phyloP scores from a whole-genome alignment of 768 basidiomycete genomes.

The Podaxis sp. region DNA sequence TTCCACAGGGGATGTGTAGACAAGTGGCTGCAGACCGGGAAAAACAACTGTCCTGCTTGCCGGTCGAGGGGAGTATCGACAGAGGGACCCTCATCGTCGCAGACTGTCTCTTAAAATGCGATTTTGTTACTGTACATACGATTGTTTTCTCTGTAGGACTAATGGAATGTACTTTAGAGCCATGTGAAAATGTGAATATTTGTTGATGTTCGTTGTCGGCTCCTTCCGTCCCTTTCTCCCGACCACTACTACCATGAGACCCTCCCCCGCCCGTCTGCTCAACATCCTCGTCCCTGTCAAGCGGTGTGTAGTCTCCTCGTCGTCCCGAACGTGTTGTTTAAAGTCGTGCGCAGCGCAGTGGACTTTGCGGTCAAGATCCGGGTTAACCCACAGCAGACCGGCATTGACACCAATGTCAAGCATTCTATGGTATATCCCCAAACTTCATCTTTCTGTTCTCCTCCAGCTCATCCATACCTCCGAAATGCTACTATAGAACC shows the following conservation, averaged over 20 bases:
- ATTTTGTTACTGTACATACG: neutral
- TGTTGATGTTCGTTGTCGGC: neutral
- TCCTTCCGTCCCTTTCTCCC: neutral
- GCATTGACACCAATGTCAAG: slow-evolving; percentile 95
- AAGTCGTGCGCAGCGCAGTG: slow-evolving; percentile 57
- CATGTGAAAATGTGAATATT: slow-evolving; percentile 3
- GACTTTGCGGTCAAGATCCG: slow-evolving; percentile 99
- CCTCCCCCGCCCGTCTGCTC: slow-evolving; percentile 65
- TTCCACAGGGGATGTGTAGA: slow-evolving; percentile 91
- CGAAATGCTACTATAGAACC: slow-evolving; percentile 56
- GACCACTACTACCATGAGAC: slow-evolving; percentile 51
- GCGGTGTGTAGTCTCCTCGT: slow-evolving; percentile 43
- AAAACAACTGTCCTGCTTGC: slow-evolving; percentile 92
- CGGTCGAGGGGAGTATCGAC: slow-evolving; percentile 41
- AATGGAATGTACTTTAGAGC: neutral
- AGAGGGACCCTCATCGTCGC: neutral
- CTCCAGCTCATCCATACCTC: neutral
- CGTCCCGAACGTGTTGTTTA: neutral
- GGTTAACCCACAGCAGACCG: slow-evolving; percentile 91
- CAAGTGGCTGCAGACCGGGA: slow-evolving; percentile 78
- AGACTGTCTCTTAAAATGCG: neutral
- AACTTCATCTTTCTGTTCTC: neutral
- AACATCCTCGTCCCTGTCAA: slow-evolving; percentile 95
- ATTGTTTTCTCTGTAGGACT: neutral
- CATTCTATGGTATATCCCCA: slow-evolving; percentile 84